phyloP scores from a whole-genome alignment of 306 rosid species.

The Hylodesmum podocarpum region DNA sequence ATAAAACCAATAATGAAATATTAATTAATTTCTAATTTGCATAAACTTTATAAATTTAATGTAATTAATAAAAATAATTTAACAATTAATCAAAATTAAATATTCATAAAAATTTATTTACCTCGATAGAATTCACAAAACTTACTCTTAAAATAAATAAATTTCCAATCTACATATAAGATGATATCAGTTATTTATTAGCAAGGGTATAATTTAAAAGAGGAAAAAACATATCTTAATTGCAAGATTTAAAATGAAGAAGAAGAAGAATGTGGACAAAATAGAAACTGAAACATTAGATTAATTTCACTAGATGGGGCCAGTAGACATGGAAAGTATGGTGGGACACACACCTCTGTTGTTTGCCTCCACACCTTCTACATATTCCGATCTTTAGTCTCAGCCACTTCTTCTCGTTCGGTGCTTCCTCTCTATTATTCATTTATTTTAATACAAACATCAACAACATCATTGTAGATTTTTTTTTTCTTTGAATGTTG shows the following conservation, averaged over 20 bases:
- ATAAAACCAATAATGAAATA: too few species aligned
- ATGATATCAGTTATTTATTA: too few species aligned
- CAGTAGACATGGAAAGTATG: slow-evolving; percentile 4
- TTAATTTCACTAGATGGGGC: not conserved
- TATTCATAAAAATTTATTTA: too few species aligned
- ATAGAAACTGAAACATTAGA: not conserved
- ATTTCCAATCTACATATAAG: not conserved
- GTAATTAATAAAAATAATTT: too few species aligned
- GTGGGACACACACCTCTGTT: slow-evolving; percentile 41
- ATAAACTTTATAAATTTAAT: too few species aligned
- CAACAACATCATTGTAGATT: not conserved
- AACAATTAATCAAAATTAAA: too few species aligned
- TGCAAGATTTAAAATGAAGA: not conserved
- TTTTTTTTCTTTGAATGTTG: not conserved
- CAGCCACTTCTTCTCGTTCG: slow-evolving; percentile 32
- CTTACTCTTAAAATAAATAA: not conserved
- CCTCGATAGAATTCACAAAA: not conserved
- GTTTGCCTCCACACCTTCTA: not conserved
- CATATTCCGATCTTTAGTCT: slow-evolving; percentile 19
- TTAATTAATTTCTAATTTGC: too few species aligned
- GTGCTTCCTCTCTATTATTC: not conserved
- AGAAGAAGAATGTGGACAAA: not conserved
- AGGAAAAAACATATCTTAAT: too few species aligned
- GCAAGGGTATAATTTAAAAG: not conserved
- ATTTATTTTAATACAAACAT: not conserved